Conservation (phyloP, 2,329 filamentous ascomycete species). For the Cordyceps militaris region DNA sequence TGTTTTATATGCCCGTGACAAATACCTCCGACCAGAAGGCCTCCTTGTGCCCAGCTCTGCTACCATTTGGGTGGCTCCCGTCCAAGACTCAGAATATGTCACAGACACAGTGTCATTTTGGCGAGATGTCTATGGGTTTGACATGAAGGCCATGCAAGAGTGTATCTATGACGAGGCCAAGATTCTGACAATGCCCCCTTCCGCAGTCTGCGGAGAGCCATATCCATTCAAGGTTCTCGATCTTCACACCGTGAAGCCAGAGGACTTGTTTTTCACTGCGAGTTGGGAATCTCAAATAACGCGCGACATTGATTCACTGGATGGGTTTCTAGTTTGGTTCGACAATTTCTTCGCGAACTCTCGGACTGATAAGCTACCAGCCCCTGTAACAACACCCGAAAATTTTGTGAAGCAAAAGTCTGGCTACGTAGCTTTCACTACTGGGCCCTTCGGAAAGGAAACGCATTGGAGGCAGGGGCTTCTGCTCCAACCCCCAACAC, state of each 20-base stretch:
- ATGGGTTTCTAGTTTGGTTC: constrained; percentile 89
- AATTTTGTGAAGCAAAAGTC: constrained; percentile 51
- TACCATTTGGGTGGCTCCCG: constrained; percentile 74
- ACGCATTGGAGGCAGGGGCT: constrained; percentile 92
- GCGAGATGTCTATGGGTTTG: constrained; percentile 89
- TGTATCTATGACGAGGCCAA: constrained; percentile 77
- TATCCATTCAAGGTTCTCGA: constrained; percentile 68
- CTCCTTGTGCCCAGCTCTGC: constrained; percentile 83
- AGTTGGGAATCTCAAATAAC: constrained; percentile 57
- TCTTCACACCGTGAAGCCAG: constrained; percentile 62
- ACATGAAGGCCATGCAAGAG: constrained; percentile 84
- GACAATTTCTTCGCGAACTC: constrained; percentile 81
- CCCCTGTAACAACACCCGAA: constrained; percentile 49
- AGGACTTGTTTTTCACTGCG: constrained; percentile 70
- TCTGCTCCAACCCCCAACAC: constrained; percentile 58
- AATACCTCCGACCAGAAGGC: constrained; percentile 72
- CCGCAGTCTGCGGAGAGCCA: constrained; percentile 51
- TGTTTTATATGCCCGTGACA: constrained; percentile 80
- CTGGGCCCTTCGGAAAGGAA: constrained; percentile 64
- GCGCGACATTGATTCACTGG: constrained; percentile 59
- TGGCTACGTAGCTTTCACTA: constrained; percentile 77
- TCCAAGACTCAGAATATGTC: constrained; percentile 70
- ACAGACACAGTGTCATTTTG: constrained; percentile 76
- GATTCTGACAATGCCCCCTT: constrained; percentile 61
- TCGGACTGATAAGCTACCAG: constrained; percentile 41